Percentiles rank a stretch among this genome's conserved stretches.
Evolutionary conservation across 345 rosid genomes (phyloP).

Genomic region (Litchi chinensis): DNA sequence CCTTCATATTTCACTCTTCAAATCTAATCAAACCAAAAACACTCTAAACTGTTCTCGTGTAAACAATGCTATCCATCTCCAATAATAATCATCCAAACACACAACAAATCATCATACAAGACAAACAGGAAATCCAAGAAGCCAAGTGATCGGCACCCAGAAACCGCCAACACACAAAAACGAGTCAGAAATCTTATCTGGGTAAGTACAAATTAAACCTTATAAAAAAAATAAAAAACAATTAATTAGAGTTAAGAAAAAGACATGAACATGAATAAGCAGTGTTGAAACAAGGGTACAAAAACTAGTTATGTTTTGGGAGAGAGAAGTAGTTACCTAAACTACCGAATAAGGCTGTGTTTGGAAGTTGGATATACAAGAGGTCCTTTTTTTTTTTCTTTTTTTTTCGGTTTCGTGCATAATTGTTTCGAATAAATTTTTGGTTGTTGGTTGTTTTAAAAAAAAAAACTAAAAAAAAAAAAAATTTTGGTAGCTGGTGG

Average conservation of each 20-base stretch:
- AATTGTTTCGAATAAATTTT: no score
- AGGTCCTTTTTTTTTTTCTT: no score
- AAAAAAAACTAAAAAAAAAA: no score
- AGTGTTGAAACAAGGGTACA: background rate
- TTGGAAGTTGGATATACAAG: no score
- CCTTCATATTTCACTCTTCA: constrained; percentile 52
- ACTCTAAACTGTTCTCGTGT: background rate
- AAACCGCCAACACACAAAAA: constrained; percentile 1
- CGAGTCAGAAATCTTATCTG: background rate
- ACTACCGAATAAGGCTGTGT: background rate
- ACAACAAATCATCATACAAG: background rate
- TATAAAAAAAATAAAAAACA: background rate
- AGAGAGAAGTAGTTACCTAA: background rate
- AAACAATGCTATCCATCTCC: constrained; percentile 15
- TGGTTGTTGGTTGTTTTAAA: no score
- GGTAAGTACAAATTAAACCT: background rate
- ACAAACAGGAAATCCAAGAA: background rate
- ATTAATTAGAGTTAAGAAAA: constrained; percentile 1
- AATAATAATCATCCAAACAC: constrained; percentile 12
- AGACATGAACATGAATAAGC: background rate
- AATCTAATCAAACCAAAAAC: constrained; percentile 7
- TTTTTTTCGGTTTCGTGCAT: no score
- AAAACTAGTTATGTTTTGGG: background rate
- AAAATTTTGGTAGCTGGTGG: no score
- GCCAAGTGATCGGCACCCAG: constrained; percentile 4